Conservation (phyloP, 129 eudicot genomes). For the Flaveria sonorensis region DNA sequence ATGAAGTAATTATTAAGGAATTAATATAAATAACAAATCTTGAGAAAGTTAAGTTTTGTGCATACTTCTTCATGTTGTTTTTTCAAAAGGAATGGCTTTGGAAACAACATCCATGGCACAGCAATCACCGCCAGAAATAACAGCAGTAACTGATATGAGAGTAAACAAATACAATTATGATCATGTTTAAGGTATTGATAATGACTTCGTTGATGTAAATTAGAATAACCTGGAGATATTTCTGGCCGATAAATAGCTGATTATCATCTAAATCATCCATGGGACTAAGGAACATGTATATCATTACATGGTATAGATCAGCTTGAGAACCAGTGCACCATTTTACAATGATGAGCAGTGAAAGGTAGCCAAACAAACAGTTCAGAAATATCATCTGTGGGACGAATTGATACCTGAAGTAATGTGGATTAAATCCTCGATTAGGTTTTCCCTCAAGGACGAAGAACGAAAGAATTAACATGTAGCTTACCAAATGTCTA, state of each 20-base stretch:
- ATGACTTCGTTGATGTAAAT: background rate
- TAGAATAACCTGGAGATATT: constrained; percentile 66
- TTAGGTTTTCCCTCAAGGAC: background rate
- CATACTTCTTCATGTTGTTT: constrained; percentile 82
- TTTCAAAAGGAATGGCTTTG: constrained; percentile 80
- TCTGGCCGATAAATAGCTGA: constrained; percentile 79
- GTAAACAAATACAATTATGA: background rate
- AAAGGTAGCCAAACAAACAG: constrained; percentile 85
- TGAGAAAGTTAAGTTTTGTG: constrained; percentile 12
- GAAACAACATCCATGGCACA: constrained; percentile 92
- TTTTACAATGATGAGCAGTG: constrained; percentile 78
- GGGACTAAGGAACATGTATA: constrained; percentile 92
- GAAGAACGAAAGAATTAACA: background rate
- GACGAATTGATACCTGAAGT: constrained; percentile 74
- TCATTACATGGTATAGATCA: constrained; percentile 87
- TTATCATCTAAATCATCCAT: constrained; percentile 76
- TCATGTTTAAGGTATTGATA: background rate
- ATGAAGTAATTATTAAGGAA: background rate
- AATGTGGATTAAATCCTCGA: constrained; percentile 4
- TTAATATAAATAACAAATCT: background rate
- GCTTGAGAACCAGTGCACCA: constrained; percentile 95
- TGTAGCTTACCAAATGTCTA: constrained; percentile 63
- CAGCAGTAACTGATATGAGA: constrained; percentile 48
- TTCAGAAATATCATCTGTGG: constrained; percentile 87
- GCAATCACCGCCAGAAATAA: constrained; percentile 70